Evolutionary conservation across 768 basidiomycete genomes (phyloP), one percentile per base, ranked within the genome.

Genomic region (Chlorophyllum brunneum): DNA sequence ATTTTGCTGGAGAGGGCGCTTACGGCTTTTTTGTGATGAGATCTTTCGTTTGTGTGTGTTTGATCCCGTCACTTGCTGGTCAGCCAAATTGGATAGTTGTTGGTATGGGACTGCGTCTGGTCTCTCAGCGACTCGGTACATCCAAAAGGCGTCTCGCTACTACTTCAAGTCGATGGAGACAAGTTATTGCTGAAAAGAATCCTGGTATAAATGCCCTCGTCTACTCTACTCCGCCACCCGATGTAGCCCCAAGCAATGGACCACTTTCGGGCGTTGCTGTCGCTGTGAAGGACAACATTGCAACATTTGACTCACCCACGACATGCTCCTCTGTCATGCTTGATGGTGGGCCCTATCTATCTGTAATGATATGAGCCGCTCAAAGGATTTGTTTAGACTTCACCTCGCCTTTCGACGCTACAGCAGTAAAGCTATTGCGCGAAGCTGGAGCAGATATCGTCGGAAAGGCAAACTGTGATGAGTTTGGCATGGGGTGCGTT

Each of bases 401-500:
- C 62, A 66, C 59, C 0, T 82, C 95, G 0, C 91, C 92, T 0
- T 92, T 88, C 62, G 88, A 92, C 64, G 91, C 95, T 43, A 95
- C 92, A 0, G 88, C 88, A 5, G 89, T 97, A 0, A 54, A 68
- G 3, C 68, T 84, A 8, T 67, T 98, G 2, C 72, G 75, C 1
- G 56, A 71, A 0, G 70, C 74, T 0, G 93, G 92, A 0, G 92
- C 86, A 0, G 67, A 80, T 15, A 77, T 98, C 9, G 62, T 88
- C 1, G 95, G 93, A 1, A 97, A 97, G 69, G 86, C 94, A 0
- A 95, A 95, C 63, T 92, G 92, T 66, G 95, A 99, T 64, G 95
- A 98, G 68, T 98, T 98, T 67, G 95, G 95, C 1, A 98, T 98
- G 95, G 95, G 95, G 87, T 94, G 53, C 16, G 83, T 67, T 26